Evolutionary conservation across 441 rosid species (phyloP), one percentile per base, ranked within the genome.

Genomic region (Brassica balearica): DNA sequence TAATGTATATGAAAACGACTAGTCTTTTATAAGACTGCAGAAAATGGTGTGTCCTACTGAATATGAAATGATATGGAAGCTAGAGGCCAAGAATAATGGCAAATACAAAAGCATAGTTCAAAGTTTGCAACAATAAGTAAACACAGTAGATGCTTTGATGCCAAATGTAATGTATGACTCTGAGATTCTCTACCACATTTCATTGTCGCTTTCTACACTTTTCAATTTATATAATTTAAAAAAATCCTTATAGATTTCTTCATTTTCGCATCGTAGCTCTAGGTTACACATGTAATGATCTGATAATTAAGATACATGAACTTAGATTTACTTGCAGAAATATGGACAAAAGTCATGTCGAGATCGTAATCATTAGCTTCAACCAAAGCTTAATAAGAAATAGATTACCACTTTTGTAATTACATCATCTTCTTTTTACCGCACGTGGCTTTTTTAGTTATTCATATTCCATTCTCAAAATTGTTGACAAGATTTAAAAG

Each of bases 101-200:
- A 55, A 73, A 62, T 73, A 68, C 79, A 79, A 79, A 79, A 27
- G 71, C 71, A 69, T 79, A 74, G 25, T 8, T 68, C 38, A 3
- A 55, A 73, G 61, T 73, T 63, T 68, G 75, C 38, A 62, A 68
- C 66, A 62, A 74, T 62, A 62, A 51, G 27, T 62, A 36, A 36
- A 67, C 43, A 78, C 77, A 72, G 81, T 78, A 60, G 46, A 11
- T 73, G 73, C 81, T 60, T 77, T 76, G 69, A 76, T 55, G 60
- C 66, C 34, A 55, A 64, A 7, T 34, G 59, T 53, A 58, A 71
- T 77, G 71, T 64, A 70, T 11, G 8, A 75, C 48, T 63, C 22
- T 67, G 12, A 48, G 73, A 78, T 78, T 68, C 77, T 32, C 81
- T 48, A 6, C 22, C 73, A 34, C 69, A 32, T 72, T 67, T 60